Evolutionary conservation across 2,329 filamentous ascomycete genomes (phyloP).

Genomic region (Sclerotiophoma versabilis): DNA sequence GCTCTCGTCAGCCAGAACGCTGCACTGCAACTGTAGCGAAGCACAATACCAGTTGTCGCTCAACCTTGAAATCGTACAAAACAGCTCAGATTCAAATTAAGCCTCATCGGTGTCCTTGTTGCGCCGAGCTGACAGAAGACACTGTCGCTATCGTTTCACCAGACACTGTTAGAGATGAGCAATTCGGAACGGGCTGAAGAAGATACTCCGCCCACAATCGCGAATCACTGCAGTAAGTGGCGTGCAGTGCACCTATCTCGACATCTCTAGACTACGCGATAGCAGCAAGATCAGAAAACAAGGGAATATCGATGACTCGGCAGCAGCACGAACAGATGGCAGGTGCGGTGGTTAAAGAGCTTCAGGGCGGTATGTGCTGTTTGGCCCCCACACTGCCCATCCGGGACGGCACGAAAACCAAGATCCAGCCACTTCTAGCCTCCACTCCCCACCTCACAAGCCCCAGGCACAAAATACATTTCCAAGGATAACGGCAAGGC

Average conservation of each 20-base stretch:
- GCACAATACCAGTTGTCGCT: neutral
- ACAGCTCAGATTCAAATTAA: neutral
- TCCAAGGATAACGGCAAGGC: conserved; percentile 8
- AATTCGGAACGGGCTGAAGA: neutral
- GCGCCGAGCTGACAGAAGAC: conserved; percentile 4
- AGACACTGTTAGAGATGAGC: neutral
- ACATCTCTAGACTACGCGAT: too few species aligned
- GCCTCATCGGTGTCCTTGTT: neutral
- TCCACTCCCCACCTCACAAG: conserved; percentile 5
- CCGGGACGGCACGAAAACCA: conserved; percentile 7
- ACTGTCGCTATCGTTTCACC: conserved; percentile 5
- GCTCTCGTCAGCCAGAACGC: neutral
- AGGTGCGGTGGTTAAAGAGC: neutral
- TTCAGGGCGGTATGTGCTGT: conserved; percentile 2
- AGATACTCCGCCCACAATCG: neutral
- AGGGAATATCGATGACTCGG: neutral
- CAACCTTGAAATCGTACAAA: neutral
- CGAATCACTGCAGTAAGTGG: neutral
- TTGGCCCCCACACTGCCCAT: conserved; percentile 5
- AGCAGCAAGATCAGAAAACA: neutral
- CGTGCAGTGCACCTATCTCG: neutral
- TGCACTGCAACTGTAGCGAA: neutral
- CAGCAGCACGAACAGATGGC: neutral
- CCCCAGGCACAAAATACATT: conserved; percentile 9
- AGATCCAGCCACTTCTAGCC: conserved; percentile 11